Evolutionary conservation across 2,329 filamentous ascomycete species (phyloP), one percentile per base, ranked within the genome.

Genomic region (Fusarium pseudonygamai): DNA sequence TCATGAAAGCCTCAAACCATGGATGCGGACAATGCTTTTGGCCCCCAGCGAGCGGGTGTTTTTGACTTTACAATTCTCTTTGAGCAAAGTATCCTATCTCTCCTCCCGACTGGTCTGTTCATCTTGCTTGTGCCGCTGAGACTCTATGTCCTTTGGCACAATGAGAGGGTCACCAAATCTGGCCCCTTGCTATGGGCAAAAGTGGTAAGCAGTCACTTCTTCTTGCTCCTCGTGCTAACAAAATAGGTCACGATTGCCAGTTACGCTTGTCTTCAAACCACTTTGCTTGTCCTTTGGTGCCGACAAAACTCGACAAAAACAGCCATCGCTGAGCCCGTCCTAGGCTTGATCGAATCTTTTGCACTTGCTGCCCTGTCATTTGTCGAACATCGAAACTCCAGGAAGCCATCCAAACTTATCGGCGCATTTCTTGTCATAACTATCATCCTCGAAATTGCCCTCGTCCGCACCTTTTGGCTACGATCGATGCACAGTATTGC

Each of bases 401-500:
- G 73, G 5, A 75, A 78, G 24, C 81, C 83, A 2, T 83, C 83
- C 1, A 69, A 77, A 0, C 50, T 84, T 3, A 70, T 84, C 18
- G 77, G 70, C 45, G 20, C 63, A 14, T 84, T 80, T 46, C 74
- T 84, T 7, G 67, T 82, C 47, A 60, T 78, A 18, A 79, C 79
- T 1, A 69, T 80, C 12, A 47, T 83, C 22, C 79, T 82, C 34
- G 82, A 84, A 26, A 69, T 80, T 26, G 79, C 80, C 4, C 73
- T 78, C 14, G 69, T 77, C 3, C 70, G 83, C 34, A 83, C 82
- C 0, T 74, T 81, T 3, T 83, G 80, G 77, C 75, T 83, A 9
- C 78, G 81, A 11, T 65, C 64, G 8, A 67, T 79, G 37, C n/a
- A 50, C 7, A 34, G 61, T 5, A 72, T 83, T 32, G 79, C 78